A percentile compares a stretch with the other conserved stretches of the same genome.
These are phyloP conservation scores for Suhomyces vadensis DNA, from an alignment of 805 yeast genomes.

Conservation along the genomic window DNA sequence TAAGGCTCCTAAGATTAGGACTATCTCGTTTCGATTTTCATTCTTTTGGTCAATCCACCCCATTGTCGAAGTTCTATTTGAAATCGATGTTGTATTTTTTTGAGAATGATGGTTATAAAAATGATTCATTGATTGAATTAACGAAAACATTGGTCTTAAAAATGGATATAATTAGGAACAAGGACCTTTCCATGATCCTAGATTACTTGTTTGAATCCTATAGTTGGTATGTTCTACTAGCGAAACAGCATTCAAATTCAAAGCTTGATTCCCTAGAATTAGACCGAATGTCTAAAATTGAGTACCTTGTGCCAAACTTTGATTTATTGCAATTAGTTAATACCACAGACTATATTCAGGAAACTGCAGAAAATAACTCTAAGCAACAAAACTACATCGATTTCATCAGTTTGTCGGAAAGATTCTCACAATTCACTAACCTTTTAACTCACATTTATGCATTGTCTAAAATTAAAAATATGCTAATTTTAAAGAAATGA, in stretches of 20 bases:
- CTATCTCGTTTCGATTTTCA: constrained; percentile 5
- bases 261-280: not conserved
- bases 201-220: constrained; percentile 19
- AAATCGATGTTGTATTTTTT: constrained; percentile 15
- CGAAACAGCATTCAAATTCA: not conserved
- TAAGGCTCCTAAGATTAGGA: not conserved
- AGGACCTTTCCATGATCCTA: constrained; percentile 12
- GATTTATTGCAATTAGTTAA: not conserved
- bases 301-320: not conserved
- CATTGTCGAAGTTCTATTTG: constrained; percentile 6
- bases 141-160: constrained; percentile 8
- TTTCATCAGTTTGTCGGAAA: not conserved
- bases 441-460: constrained; percentile 1
- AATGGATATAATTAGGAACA: constrained; percentile 10
- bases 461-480: not conserved
- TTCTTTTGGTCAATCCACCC: not conserved
- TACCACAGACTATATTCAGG: not conserved
- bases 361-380: no score
- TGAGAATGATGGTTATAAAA: constrained; percentile 15
- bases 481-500: not conserved
- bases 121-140: constrained; percentile 12
- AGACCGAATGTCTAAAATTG: not conserved
- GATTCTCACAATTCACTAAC: not conserved
- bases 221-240: not conserved
- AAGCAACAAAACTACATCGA: not conserved